Evolutionary conservation across 441 rosid species (phyloP).

Genomic region (Pelargonium myrrhifolium): DNA sequence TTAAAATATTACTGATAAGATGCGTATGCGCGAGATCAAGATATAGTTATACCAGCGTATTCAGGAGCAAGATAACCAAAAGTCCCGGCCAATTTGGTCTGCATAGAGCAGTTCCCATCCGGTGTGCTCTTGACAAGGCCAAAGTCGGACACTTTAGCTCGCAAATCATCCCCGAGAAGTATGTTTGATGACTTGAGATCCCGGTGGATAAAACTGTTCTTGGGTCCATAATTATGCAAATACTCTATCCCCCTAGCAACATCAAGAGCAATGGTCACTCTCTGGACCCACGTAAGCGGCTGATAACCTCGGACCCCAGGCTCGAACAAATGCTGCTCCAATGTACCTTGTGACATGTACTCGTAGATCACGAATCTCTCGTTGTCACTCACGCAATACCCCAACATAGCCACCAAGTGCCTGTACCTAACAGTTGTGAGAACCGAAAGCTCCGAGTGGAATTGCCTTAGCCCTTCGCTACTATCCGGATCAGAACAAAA

Average conservation of each 20-base stretch:
- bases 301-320: conserved; percentile 35
- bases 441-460: conserved; percentile 79
- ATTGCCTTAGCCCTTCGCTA: conserved; percentile 22
- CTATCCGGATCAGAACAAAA: background rate
- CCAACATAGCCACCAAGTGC: conserved; percentile 76
- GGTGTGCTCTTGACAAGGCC: conserved; percentile 89
- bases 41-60: conserved; percentile 78
- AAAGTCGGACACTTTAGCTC: conserved; percentile 91
- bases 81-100: conserved; percentile 83
- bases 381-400: conserved; percentile 71
- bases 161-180: conserved; percentile 87
- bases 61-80: conserved; percentile 93
- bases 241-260: conserved; percentile 89
- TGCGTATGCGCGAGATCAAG: too few relatives aligned
- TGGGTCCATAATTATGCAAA: conserved; percentile 68
- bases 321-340: conserved; percentile 66
- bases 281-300: conserved; percentile 73
- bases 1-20: too few relatives aligned
- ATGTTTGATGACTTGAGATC: conserved; percentile 86
- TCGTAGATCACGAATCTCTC: conserved; percentile 85
- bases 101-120: conserved; percentile 72
- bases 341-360: conserved; percentile 87
- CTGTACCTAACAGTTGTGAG: conserved; percentile 85
- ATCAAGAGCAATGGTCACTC: conserved; percentile 69
- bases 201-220: conserved; percentile 83